These are phyloP conservation scores for Mycena kentingensis DNA, from an alignment of 768 basidiomycete species.

Conservation along the genomic window DNA sequence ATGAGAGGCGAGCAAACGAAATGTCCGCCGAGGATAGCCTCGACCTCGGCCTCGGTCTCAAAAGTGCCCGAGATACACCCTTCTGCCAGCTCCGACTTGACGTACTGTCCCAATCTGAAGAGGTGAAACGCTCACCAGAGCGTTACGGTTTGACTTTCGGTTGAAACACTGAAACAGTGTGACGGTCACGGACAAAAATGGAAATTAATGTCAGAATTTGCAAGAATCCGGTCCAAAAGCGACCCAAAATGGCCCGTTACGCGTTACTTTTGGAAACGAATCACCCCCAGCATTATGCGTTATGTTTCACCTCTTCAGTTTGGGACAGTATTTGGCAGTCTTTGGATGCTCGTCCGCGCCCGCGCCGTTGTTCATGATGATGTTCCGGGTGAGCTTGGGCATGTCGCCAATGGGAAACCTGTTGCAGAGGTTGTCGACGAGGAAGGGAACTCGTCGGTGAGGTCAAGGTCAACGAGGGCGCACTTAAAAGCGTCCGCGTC, in stretches of 20 bases:
- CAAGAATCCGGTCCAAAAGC: too few species aligned
- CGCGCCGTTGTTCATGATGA: slow-evolving; percentile 18
- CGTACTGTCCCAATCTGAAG: too few species aligned
- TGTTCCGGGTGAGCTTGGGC: slow-evolving; percentile 14
- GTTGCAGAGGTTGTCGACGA: slow-evolving; percentile 30
- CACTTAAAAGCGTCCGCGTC: slow-evolving; percentile 29
- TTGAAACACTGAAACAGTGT: too few species aligned
- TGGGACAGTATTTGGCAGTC: slow-evolving; percentile 18
- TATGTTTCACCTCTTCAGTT: too few species aligned
- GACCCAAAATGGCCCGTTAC: too few species aligned
- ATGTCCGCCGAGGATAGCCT: slow-evolving; percentile 27
- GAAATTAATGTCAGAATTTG: too few species aligned
- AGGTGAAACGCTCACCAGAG: too few species aligned
- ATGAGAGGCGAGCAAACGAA: slow-evolving; percentile 5
- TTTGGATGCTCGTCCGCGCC: slow-evolving; percentile 11
- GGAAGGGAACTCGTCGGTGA: slow-evolving; percentile 27
- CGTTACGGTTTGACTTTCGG: too few species aligned
- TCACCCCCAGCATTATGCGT: too few species aligned
- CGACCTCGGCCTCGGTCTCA: slow-evolving; percentile 19
- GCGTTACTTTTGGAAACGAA: too few species aligned
- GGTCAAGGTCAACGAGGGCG: slow-evolving; percentile 25
- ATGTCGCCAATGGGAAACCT: slow-evolving; percentile 39
- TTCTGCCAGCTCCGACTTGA: slow-evolving; percentile 12
- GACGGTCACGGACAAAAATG: too few species aligned
- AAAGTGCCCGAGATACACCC: slow-evolving; percentile 24